phyloP scores from a whole-genome alignment of 2,329 filamentous ascomycete species.

The Orbilia ellipsospora region DNA sequence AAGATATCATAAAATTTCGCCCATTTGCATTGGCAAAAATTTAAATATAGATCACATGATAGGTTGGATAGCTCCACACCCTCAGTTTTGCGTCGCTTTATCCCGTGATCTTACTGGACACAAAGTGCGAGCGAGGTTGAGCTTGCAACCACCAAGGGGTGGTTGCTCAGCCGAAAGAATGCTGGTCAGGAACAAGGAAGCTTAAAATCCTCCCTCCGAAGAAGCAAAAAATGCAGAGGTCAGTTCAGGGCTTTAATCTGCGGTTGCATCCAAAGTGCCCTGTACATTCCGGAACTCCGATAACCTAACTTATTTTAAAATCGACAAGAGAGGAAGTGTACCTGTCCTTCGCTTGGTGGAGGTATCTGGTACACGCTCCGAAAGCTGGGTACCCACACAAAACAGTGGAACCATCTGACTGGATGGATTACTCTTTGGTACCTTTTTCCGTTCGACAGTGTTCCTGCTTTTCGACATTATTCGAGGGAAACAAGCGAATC shows the following conservation, averaged over 20 bases:
- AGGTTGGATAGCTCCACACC: slow-evolving; percentile 40
- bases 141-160: background rate
- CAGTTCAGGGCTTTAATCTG: background rate
- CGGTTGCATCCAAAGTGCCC: background rate
- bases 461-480: slow-evolving; percentile 35
- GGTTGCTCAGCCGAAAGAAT: slow-evolving; percentile 16
- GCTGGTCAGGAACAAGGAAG: slow-evolving; percentile 36
- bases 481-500: slow-evolving; percentile 6
- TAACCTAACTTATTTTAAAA: too few species aligned
- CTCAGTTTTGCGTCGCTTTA: slow-evolving; percentile 8
- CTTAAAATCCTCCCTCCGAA: background rate
- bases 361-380: slow-evolving; percentile 25
- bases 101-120: slow-evolving; percentile 31
- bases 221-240: too few species aligned
- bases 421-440: slow-evolving; percentile 19
- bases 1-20: too few species aligned
- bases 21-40: background rate
- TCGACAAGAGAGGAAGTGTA: background rate
- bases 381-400: slow-evolving; percentile 7
- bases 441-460: slow-evolving; percentile 8
- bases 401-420: slow-evolving; percentile 21
- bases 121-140: background rate
- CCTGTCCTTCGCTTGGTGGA: slow-evolving; percentile 30
- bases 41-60: slow-evolving; percentile 16
- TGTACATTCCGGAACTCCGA: slow-evolving; percentile 11